A percentile compares a stretch with the other conserved stretches of the same genome.
phyloP scores from a whole-genome alignment of 352 stramenopile species.

The Achlya hypogyna region DNA sequence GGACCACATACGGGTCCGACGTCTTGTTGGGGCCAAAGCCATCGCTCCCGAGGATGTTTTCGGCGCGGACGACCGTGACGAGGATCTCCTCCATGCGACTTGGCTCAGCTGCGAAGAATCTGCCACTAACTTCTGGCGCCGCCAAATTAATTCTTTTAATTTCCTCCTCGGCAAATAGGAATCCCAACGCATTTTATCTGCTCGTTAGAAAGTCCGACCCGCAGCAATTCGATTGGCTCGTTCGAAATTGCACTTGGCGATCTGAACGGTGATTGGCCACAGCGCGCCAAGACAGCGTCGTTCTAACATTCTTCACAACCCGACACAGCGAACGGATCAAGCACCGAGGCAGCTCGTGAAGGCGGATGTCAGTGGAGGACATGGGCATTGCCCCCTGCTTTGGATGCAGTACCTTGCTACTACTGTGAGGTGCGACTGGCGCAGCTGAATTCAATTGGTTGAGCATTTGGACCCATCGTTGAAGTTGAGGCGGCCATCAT shows the following conservation, averaged over 20 bases:
- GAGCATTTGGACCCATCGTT: too few species aligned
- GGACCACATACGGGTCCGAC: constrained; percentile 52
- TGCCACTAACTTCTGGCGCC: not conserved
- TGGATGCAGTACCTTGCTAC: too few species aligned
- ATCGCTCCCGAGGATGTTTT: constrained; percentile 9
- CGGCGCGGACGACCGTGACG: constrained; percentile 11
- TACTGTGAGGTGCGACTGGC: too few species aligned
- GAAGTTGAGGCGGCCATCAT: too few species aligned
- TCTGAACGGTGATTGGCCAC: not conserved
- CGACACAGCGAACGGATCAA: too few species aligned
- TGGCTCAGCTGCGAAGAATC: not conserved
- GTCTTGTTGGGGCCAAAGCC: constrained; percentile 20
- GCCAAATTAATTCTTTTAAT: not conserved
- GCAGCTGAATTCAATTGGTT: too few species aligned
- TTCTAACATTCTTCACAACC: not conserved
- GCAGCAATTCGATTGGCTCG: not conserved
- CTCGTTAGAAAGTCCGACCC: too few species aligned
- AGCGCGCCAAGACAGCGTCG: not conserved
- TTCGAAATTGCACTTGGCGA: not conserved
- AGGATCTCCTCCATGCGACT: constrained; percentile 12
- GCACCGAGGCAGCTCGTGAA: too few species aligned
- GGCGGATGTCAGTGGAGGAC: too few species aligned
- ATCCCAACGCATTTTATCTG: too few species aligned
- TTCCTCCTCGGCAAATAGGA: not conserved
- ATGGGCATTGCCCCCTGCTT: too few species aligned